These are phyloP conservation scores for Bathelium albidoporum DNA, from an alignment of 495 filamentous ascomycete genomes.

Conservation along the genomic window DNA sequence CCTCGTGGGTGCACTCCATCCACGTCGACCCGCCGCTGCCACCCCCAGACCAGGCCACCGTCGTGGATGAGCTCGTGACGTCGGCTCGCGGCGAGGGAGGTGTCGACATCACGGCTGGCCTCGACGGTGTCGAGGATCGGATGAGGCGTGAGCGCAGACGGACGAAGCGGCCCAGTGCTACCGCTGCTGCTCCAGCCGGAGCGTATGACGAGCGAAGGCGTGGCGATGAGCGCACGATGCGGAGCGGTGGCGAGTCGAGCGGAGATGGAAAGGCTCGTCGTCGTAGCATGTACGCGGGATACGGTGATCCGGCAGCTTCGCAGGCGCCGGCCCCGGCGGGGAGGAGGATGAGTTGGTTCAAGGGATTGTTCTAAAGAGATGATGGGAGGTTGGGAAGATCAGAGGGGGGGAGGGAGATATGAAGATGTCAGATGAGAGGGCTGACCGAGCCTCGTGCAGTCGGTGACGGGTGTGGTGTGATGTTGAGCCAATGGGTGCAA, in stretches of 20 bases:
- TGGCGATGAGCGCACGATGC: slow-evolving; percentile 10
- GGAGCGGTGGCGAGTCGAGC: not conserved
- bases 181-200: slow-evolving; percentile 6
- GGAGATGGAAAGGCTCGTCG: not conserved
- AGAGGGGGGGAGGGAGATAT: slow-evolving; percentile 34
- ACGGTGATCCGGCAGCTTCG: slow-evolving; percentile 9
- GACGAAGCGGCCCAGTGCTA: not conserved
- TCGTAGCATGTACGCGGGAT: slow-evolving; percentile 8
- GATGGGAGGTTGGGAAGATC: slow-evolving; percentile 11
- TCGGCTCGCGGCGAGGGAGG: slow-evolving; percentile 11
- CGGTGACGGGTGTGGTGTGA: no score
- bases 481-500: slow-evolving; percentile 39
- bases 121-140: slow-evolving; percentile 13
- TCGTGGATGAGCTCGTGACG: slow-evolving; percentile 43
- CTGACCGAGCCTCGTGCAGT: no score
- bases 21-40: slow-evolving; percentile 47
- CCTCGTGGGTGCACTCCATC: slow-evolving; percentile 50
- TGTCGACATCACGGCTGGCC: slow-evolving; percentile 11
- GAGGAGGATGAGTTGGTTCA: slow-evolving; percentile 22
- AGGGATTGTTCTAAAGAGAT: slow-evolving; percentile 16
- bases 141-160: slow-evolving; percentile 7
- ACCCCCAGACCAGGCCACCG: slow-evolving; percentile 44
- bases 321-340: slow-evolving; percentile 9
- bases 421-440: no score
- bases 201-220: slow-evolving; percentile 10